phyloP scores from a whole-genome alignment of 768 basidiomycete genomes.

The Galerina sulciceps region DNA sequence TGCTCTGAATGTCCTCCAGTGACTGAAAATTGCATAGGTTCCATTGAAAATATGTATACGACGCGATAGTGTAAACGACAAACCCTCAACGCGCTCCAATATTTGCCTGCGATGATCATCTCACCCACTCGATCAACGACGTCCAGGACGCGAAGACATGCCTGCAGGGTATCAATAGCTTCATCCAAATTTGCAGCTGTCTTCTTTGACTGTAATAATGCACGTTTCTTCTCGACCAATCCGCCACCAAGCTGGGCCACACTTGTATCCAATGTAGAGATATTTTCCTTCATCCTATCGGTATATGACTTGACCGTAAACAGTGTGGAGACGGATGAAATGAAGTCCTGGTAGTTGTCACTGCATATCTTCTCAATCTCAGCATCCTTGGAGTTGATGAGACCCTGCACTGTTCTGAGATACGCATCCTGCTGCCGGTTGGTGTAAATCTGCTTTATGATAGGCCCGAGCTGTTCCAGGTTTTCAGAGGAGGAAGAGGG shows the following conservation, averaged over 20 bases:
- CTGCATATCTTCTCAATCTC: conserved; percentile 97
- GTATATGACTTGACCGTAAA: conserved; percentile 97
- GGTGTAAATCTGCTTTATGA: conserved; percentile 92
- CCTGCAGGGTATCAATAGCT: conserved; percentile 93
- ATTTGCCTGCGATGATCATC: conserved; percentile 92
- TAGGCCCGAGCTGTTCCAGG: conserved; percentile 91
- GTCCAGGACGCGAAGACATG: conserved; percentile 90
- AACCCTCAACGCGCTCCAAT: conserved; percentile 96
- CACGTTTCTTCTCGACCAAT: conserved; percentile 92
- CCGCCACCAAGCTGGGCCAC: conserved; percentile 88
- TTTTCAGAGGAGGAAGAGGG: conserved; percentile 90
- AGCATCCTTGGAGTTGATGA: conserved; percentile 91
- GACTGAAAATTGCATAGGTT: conserved; percentile 60
- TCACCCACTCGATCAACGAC: conserved; percentile 90
- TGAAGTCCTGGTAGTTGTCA: conserved; percentile 98
- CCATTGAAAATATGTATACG: conserved; percentile 32
- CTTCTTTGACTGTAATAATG: conserved; percentile 86
- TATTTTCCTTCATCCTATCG: conserved; percentile 89
- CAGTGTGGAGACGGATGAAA: conserved; percentile 94
- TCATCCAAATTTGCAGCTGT: conserved; percentile 95
- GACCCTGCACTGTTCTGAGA: conserved; percentile 81
- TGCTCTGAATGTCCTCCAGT: conserved; percentile 91
- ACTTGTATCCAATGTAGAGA: conserved; percentile 84
- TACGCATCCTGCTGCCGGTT: conserved; percentile 89
- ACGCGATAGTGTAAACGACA: conserved; percentile 45